phyloP scores from a whole-genome alignment of 495 filamentous ascomycete species.

The Immersiella caudata region DNA sequence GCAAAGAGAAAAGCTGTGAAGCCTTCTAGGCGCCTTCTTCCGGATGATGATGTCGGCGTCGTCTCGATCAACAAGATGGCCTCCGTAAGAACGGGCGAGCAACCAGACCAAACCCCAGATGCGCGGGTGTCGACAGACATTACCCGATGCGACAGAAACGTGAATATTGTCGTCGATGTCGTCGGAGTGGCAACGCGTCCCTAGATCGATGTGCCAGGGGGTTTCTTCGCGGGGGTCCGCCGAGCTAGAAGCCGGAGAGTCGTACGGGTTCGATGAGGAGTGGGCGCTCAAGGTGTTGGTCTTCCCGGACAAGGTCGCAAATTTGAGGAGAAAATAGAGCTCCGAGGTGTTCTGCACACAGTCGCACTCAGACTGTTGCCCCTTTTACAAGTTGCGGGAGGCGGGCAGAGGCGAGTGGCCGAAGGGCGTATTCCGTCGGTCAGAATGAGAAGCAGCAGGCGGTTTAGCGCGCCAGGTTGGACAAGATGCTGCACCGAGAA shows the following conservation, averaged over 20 bases:
- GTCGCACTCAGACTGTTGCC: conserved; percentile 15
- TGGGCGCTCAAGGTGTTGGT: not conserved
- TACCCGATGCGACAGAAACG: conserved; percentile 30
- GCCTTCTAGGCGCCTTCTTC: conserved; percentile 34
- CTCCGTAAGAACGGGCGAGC: conserved; percentile 31
- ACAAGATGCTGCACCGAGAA: conserved; percentile 53
- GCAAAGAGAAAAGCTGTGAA: conserved; percentile 31
- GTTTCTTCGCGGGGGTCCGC: conserved; percentile 3
- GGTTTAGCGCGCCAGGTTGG: conserved; percentile 34
- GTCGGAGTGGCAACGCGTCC: conserved; percentile 8
- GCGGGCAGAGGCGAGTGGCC: conserved; percentile 26
- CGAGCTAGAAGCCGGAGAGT: conserved; percentile 12
- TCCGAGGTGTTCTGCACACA: conserved; percentile 9
- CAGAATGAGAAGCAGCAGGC: conserved; percentile 21
- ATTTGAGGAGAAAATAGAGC: not conserved
- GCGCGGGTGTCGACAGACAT: conserved; percentile 33
- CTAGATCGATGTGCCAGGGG: not conserved
- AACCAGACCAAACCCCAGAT: conserved; percentile 34
- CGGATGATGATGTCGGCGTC: conserved; percentile 21
- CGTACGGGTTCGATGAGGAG: conserved; percentile 5
- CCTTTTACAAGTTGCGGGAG: conserved; percentile 25
- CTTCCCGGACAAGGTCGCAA: conserved; percentile 7
- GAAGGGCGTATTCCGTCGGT: conserved; percentile 22
- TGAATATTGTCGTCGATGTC: conserved; percentile 19
- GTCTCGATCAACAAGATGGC: conserved; percentile 22